phyloP scores from a whole-genome alignment of 257 asterid genomes.

The Nicotiana noctiflora region DNA sequence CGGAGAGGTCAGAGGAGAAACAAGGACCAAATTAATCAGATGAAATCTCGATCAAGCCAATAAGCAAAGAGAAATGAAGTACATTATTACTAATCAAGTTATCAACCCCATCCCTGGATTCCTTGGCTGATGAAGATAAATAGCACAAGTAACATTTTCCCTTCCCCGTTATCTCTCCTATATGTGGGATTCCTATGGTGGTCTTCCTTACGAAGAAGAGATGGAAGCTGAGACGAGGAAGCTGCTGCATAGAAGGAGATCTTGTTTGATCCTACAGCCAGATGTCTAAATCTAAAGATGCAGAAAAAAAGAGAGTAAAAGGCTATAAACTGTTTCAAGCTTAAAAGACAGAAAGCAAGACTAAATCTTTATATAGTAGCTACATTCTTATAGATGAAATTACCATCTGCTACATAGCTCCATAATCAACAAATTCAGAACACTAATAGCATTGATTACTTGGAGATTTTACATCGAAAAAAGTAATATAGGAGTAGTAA shows the following conservation, averaged over 20 bases:
- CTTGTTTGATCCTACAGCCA: background rate
- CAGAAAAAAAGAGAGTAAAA: background rate
- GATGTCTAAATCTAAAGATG: background rate
- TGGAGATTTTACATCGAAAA: background rate
- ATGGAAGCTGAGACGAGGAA: background rate
- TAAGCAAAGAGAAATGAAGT: background rate
- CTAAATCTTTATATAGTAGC: background rate
- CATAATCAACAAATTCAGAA: background rate
- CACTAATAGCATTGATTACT: background rate
- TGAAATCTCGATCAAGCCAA: background rate
- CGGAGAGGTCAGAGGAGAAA: slow-evolving; percentile 5
- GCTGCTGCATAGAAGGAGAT: background rate
- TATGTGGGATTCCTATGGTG: background rate
- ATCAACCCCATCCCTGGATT: background rate
- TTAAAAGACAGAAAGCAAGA: background rate
- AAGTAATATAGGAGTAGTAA: background rate
- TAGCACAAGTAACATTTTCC: background rate
- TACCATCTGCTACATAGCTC: background rate
- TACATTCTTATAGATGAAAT: background rate
- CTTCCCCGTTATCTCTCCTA: background rate
- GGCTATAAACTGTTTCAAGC: background rate
- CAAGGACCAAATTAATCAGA: background rate
- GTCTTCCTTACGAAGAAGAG: background rate
- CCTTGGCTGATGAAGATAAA: slow-evolving; percentile 1
- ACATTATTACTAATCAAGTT: background rate